Percentiles rank a stretch among this genome's conserved stretches.
Evolutionary conservation across 495 filamentous ascomycete species (phyloP).

Genomic region (Penicillium parvum): DNA sequence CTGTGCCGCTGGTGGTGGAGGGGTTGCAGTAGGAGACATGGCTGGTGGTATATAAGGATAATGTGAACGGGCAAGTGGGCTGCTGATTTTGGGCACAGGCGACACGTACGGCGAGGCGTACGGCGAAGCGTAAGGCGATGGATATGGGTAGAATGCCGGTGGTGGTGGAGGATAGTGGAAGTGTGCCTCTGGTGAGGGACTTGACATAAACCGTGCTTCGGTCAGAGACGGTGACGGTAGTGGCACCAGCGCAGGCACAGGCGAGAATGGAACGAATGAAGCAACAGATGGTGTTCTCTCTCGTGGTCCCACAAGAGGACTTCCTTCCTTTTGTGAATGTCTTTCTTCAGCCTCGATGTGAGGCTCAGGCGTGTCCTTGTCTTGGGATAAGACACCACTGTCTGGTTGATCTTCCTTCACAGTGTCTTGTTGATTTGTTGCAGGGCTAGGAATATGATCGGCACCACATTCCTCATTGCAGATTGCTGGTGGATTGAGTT

Average conservation of each 20-base stretch:
- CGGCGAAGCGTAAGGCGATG: constrained; percentile 13
- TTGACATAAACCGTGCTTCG: constrained; percentile 26
- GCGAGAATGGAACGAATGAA: constrained; percentile 22
- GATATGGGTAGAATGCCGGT: constrained; percentile 7
- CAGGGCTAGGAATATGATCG: constrained; percentile 15
- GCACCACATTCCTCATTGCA: constrained; percentile 17
- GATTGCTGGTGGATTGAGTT: constrained; percentile 12
- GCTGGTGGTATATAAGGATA: constrained; percentile 35
- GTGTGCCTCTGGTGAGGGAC: constrained; percentile 19
- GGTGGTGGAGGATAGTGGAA: constrained; percentile 9
- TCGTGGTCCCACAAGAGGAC: constrained; percentile 6
- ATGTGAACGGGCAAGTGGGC: constrained; percentile 37
- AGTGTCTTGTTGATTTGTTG: constrained; percentile 15
- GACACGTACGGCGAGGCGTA: constrained; percentile 27
- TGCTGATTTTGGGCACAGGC: constrained; percentile 37
- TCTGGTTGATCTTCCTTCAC: constrained; percentile 19
- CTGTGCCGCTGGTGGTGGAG: constrained; percentile 11
- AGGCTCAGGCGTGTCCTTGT: constrained; percentile 5
- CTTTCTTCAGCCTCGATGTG: constrained; percentile 5
- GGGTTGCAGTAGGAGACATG: constrained; percentile 37
- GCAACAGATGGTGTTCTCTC: constrained; percentile 5
- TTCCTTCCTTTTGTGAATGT: constrained; percentile 10
- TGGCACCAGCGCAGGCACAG: constrained; percentile 23
- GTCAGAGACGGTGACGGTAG: constrained; percentile 31
- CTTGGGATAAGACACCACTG: constrained; percentile 6